Conservation (phyloP, 1,139 yeast species). For the Pichia sp. region DNA sequence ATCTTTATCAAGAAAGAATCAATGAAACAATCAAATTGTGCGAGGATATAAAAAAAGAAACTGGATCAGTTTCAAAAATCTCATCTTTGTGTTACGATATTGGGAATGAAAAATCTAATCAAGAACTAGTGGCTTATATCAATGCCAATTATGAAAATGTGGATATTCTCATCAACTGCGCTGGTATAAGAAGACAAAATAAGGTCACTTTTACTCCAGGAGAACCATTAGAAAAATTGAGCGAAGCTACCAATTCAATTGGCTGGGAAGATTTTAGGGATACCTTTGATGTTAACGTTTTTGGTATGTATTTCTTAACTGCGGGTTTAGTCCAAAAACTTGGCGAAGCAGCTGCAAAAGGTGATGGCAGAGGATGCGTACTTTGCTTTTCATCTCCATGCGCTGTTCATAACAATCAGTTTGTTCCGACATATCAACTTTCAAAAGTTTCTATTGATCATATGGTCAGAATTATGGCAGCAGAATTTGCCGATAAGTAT, state of each 20-base stretch:
- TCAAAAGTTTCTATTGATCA: slow-evolving; percentile 18
- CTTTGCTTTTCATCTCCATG: slow-evolving; percentile 18
- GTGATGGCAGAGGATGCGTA: slow-evolving; percentile 19
- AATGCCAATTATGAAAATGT: slow-evolving; percentile 14
- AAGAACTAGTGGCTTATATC: slow-evolving; percentile 13
- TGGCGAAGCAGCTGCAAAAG: slow-evolving; percentile 12
- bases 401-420: slow-evolving; percentile 18
- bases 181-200: slow-evolving; percentile 17
- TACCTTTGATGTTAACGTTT: slow-evolving; percentile 17
- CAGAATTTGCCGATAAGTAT: slow-evolving; percentile 19
- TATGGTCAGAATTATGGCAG: slow-evolving; percentile 21
- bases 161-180: slow-evolving; percentile 18
- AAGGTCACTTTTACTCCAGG: slow-evolving; percentile 14
- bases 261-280: slow-evolving; percentile 16
- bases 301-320: slow-evolving; percentile 19
- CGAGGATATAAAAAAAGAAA: slow-evolving; percentile 12
- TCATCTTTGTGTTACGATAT: slow-evolving; percentile 17
- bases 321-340: slow-evolving; percentile 16
- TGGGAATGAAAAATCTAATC: slow-evolving; percentile 16
- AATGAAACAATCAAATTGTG: slow-evolving; percentile 13
- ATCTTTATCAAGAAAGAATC: slow-evolving; percentile 14
- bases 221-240: slow-evolving; percentile 14
- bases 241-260: slow-evolving; percentile 16
- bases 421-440: slow-evolving; percentile 19
- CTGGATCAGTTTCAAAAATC: slow-evolving; percentile 11